Evolutionary conservation across 2,329 filamentous ascomycete genomes (phyloP).

Genomic region (Talaromyces rugulosus): DNA sequence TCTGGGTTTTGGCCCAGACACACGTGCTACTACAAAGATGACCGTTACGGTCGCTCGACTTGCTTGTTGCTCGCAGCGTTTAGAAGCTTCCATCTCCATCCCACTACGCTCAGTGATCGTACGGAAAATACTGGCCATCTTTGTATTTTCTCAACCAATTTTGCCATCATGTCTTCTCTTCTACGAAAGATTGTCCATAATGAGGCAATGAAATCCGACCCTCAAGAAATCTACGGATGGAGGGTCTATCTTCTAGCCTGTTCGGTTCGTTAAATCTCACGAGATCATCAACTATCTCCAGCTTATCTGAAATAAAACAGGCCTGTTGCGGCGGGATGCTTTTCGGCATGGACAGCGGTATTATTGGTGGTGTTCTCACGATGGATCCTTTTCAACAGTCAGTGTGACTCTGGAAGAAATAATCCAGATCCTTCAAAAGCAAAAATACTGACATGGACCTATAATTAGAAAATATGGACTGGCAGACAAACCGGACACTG

Average conservation of each 20-base stretch:
- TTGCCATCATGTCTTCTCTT: neutral
- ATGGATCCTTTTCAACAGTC: slow-evolving; percentile 56
- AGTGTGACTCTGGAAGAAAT: slow-evolving; percentile 10
- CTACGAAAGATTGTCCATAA: slow-evolving; percentile 55
- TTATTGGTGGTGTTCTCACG: slow-evolving; percentile 63
- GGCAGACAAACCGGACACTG: slow-evolving; percentile 7
- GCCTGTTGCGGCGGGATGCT: slow-evolving; percentile 67
- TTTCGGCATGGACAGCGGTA: slow-evolving; percentile 64
- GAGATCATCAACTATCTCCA: neutral
- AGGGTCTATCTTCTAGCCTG: slow-evolving; percentile 61
- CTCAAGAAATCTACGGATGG: slow-evolving; percentile 66
- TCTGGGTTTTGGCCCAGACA: neutral
- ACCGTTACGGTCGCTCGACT: neutral
- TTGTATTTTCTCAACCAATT: neutral
- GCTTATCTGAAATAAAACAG: slow-evolving; percentile 17
- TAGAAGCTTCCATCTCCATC: neutral
- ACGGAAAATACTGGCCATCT: neutral
- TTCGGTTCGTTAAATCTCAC: slow-evolving; percentile 40
- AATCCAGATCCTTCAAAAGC: no score
- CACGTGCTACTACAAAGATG: neutral
- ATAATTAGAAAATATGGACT: slow-evolving; percentile 51
- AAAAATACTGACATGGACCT: neutral
- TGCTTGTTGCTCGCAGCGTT: neutral
- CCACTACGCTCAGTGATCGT: neutral
- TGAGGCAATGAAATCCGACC: slow-evolving; percentile 66